Base-by-base conservation (phyloP, 2,329 filamentous ascomycete genomes). In the Sclerotinia spermophila region DNA sequence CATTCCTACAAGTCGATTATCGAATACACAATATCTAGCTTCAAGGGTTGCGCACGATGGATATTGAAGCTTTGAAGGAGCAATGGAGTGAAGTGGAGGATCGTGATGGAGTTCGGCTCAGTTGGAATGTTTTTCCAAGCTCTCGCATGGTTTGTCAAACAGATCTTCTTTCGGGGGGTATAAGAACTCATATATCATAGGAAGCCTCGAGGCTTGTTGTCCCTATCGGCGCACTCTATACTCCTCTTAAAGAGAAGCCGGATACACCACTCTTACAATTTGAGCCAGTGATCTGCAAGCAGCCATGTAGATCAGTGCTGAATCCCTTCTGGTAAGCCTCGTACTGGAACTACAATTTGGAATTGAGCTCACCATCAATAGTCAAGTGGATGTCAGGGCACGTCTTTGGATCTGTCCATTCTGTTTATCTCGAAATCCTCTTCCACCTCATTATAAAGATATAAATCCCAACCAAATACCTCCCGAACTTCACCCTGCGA, bases 61-160 rank as follows among this genome's bases (percentile, higher is more conserved):
- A 78, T 76, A 75, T 78, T 44, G 77, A 78, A 66, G 71, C 74
- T 56, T 72, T 78, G 65, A 78, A 78, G 73, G 77, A 78, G 71
- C 77, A 79, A 73, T 79, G 77, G 77, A 78, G 76, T 33, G 94
- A 97, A 81, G 90, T 97, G 71, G 96, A 99, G 84, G 96, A 99
- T 79, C 90, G 93, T 77, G 96, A 99, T 89, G 96, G 96, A 73
- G 89, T 98, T 79, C 90, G 96, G 74, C 86, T 99, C 75, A 97
- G 95, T 83, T 99, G 96, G 96, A 99, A 99, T 81, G 96, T 96
- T 73, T 97, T 99, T 79, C 96, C 96, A 65, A 97, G 94, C 84
- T 95, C 95, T 79, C 93, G 96, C 81, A 97, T 99, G 94, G 94
- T 93, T 77, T 77, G 87, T 83, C 70, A 73, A 69, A 48, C 71